A percentile compares a stretch with the other conserved stretches of the same genome.
Evolutionary conservation across 257 asterid species (phyloP).

Genomic region (Solanum piurae): DNA sequence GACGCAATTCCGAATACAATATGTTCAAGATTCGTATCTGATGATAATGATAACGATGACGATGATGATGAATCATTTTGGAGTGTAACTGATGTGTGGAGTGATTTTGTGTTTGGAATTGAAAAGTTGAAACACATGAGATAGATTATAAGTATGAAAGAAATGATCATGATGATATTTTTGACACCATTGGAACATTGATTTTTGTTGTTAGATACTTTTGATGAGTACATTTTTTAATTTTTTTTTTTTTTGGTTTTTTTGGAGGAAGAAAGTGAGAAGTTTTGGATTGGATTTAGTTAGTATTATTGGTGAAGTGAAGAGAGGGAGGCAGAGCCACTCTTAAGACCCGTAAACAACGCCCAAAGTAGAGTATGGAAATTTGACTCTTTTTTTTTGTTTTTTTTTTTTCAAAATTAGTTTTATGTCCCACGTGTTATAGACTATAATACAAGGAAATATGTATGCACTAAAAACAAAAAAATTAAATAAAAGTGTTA

Average conservation of each 20-base stretch:
- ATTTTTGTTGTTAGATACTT: conserved; percentile 5
- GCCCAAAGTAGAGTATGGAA: neutral
- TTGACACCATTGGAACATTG: conserved; percentile 7
- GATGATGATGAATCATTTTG: neutral
- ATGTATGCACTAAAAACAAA: neutral
- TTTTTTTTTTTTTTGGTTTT: neutral
- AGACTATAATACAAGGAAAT: neutral
- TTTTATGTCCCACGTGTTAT: neutral
- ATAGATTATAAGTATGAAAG: conserved; percentile 13
- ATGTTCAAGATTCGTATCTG: conserved; percentile 43
- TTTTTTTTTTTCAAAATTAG: neutral
- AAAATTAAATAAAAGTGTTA: neutral
- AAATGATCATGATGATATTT: conserved; percentile 14
- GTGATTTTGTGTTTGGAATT: conserved; percentile 6
- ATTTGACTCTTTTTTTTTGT: neutral
- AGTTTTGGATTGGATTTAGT: neutral
- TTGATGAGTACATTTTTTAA: conserved; percentile 28
- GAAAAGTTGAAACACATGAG: conserved; percentile 17
- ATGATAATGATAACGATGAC: neutral
- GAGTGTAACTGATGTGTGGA: conserved; percentile 11
- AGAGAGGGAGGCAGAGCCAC: neutral
- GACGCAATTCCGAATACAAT: conserved; percentile 78
- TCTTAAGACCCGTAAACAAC: neutral
- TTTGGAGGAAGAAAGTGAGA: neutral
- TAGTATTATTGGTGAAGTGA: neutral